These are phyloP conservation scores for Solanum hybrid DNA, from an alignment of 305 asterid genomes.

Conservation along the genomic window DNA sequence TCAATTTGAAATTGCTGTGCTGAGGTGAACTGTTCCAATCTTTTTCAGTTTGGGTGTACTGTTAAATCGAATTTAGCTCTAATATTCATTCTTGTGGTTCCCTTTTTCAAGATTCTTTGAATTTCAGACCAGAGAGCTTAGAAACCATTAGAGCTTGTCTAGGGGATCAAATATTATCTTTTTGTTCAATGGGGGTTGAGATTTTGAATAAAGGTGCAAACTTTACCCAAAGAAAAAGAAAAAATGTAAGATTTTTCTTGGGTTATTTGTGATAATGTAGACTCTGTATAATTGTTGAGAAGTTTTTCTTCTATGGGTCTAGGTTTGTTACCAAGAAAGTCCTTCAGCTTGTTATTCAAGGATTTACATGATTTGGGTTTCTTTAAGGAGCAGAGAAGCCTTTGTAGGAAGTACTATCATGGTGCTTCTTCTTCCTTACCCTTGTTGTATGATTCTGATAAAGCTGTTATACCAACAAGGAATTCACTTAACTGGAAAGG, in stretches of 20 bases:
- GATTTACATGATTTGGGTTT: slow-evolving; percentile 15
- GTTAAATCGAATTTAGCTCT: neutral
- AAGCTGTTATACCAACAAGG: slow-evolving; percentile 7
- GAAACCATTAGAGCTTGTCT: neutral
- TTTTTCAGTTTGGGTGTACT: neutral
- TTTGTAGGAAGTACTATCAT: slow-evolving; percentile 21
- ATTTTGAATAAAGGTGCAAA: neutral
- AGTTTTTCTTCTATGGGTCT: slow-evolving; percentile 40
- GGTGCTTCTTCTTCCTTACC: slow-evolving; percentile 26
- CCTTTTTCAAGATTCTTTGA: neutral
- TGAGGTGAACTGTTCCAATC: neutral
- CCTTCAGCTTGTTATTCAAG: slow-evolving; percentile 11
- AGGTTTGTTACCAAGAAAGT: slow-evolving; percentile 24
- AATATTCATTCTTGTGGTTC: neutral
- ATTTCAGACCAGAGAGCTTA: neutral
- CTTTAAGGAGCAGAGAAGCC: slow-evolving; percentile 13
- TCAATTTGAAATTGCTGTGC: neutral
- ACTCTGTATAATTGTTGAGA: neutral
- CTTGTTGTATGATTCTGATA: slow-evolving; percentile 29
- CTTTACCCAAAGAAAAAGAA: neutral
- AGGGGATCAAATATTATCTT: neutral
- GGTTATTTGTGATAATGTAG: neutral
- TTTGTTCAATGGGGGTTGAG: neutral
- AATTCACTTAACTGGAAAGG: slow-evolving; percentile 7
- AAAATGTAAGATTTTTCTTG: neutral